Base-by-base conservation (phyloP, 768 basidiomycete genomes). In the Termitomyces eurrhizus region DNA sequence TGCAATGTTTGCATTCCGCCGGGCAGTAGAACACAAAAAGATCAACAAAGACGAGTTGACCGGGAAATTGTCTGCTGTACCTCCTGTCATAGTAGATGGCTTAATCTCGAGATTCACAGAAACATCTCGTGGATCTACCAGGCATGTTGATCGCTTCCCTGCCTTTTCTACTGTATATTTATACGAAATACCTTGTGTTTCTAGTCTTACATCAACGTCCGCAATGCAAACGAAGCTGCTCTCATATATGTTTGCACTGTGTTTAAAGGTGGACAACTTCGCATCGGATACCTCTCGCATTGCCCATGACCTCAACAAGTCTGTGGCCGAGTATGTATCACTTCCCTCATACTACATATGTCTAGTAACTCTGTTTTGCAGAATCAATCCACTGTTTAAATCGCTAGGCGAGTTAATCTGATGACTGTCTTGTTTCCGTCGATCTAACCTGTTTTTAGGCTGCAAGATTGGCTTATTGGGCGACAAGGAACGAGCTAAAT, bases 101-200 rank as follows among this genome's bases (percentile, higher is more conserved):
- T 76, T 97, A 24, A 66, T 94, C 29, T 78, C 86, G 4, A 79
- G 92, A 56, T 98, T 96, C 74, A 87, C 94, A 0, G 93, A 97
- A 73, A 80, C 76, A 0, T 73, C 86, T 3, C 77, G 90, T 65
- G 88, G 83, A 8, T 85, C 87, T 4, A 83, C 82, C 18, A 79
- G 79, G 90, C 92, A 62, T 48, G 24, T 45, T 32, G 58, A 46
- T 13, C 24, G 32, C 3, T 14, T 33, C 2, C 36, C 50, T 55
- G 26, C 29, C 26, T n/a, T 16, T 16, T 49, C 48, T 55, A 56
- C 32, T 59, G 48, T 13, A 56, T n/a, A 52, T 59, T 41, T 46
- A 55, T 54, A 63, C 12, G 41, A n/a, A 54, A 32, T 32, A n/a
- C 14, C 9, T 35, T 52, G 29, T 18, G 45, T 6, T 35, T 7